Conservation (phyloP, 495 filamentous ascomycete genomes). For the Penicillium ucsense region DNA sequence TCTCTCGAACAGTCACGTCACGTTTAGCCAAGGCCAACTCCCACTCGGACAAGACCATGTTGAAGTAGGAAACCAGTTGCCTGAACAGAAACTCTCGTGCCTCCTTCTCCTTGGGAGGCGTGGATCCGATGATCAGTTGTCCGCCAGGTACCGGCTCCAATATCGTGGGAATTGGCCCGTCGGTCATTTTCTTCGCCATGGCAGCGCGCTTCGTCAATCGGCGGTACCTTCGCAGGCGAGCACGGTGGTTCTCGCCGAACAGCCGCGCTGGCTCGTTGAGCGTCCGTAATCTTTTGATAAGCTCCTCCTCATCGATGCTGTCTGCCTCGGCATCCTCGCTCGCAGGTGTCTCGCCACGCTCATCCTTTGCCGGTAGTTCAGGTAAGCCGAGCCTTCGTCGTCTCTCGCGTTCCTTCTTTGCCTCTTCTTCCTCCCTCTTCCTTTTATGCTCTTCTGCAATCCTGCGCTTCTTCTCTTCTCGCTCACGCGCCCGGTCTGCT, state of each 20-base stretch:
- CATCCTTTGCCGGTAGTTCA: conserved; percentile 46
- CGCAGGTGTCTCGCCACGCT: conserved; percentile 24
- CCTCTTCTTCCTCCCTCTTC: conserved; percentile 62
- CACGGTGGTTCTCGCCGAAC: conserved; percentile 75
- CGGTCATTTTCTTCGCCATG: conserved; percentile 44
- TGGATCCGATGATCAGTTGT: conserved; percentile 71
- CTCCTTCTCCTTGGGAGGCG: conserved; percentile 46
- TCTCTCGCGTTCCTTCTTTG: conserved; percentile 42
- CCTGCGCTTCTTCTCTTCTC: conserved; percentile 69
- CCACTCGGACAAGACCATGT: conserved; percentile 87
- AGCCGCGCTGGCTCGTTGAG: conserved; percentile 63
- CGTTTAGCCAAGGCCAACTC: conserved; percentile 64
- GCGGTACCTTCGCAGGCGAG: conserved; percentile 59
- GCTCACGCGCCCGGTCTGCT: conserved; percentile 49
- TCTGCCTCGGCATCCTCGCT: conserved; percentile 39
- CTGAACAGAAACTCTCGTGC: conserved; percentile 61
- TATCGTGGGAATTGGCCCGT: conserved; percentile 59
- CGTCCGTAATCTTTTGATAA: conserved; percentile 54
- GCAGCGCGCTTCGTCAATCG: conserved; percentile 39
- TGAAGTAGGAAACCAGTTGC: conserved; percentile 87
- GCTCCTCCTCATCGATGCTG: conserved; percentile 64
- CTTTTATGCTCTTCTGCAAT: conserved; percentile 71
- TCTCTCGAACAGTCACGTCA: conserved; percentile 51
- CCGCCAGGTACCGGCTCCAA: conserved; percentile 66
- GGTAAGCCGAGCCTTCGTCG: conserved; percentile 57